Evolutionary conservation across 73 alveolate species (phyloP).

Genomic region (Paramecium biaurelia): DNA sequence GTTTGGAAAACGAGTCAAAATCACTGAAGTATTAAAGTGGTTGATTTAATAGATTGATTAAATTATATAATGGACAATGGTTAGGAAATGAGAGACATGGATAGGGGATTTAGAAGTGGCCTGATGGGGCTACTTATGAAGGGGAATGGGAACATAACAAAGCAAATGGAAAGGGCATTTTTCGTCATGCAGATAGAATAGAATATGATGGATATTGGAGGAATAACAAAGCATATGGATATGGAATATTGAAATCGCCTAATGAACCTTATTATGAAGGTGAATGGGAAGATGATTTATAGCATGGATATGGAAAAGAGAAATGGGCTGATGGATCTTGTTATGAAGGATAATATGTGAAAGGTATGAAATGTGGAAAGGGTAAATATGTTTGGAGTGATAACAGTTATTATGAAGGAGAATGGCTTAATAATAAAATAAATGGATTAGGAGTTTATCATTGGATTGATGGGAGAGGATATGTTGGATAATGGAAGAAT

Average conservation of each 20-base stretch:
- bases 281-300: conserved; percentile 60
- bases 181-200: conserved; percentile 19
- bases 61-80: neutral
- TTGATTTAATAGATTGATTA: neutral
- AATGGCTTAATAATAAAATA: conserved; percentile 41
- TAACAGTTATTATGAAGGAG: conserved; percentile 55
- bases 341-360: conserved; percentile 54
- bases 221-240: conserved; percentile 56
- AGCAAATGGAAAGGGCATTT: conserved; percentile 44
- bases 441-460: conserved; percentile 49
- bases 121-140: conserved; percentile 46
- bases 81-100: conserved; percentile 50
- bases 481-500: conserved; percentile 58
- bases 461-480: conserved; percentile 61
- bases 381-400: conserved; percentile 59
- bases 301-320: conserved; percentile 67
- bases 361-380: conserved; percentile 50
- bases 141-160: conserved; percentile 48
- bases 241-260: conserved; percentile 52
- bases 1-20: neutral
- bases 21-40: neutral
- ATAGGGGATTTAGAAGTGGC: conserved; percentile 34
- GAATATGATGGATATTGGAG: conserved; percentile 58
- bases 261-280: conserved; percentile 38
- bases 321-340: conserved; percentile 60